These are phyloP conservation scores for Peronosclerospora sorghi DNA, from an alignment of 352 stramenopile genomes.

Conservation along the genomic window DNA sequence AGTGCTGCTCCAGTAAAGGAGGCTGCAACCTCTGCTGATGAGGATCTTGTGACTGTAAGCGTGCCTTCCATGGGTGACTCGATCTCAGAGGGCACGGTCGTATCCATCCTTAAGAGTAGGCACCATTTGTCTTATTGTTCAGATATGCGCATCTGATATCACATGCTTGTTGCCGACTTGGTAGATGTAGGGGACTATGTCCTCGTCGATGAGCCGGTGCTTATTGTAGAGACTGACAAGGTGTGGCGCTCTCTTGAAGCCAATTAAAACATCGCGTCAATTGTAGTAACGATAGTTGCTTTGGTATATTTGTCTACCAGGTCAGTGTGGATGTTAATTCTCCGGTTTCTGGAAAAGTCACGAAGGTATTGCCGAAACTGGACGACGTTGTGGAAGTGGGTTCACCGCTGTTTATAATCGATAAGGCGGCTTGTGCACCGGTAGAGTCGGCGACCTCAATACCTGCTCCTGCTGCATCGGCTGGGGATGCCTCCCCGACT, in stretches of 20 bases:
- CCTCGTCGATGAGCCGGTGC: slow-evolving; percentile 90
- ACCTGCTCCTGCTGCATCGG: slow-evolving; percentile 7
- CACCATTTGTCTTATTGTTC: not conserved
- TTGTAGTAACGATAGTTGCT: too few relatives aligned
- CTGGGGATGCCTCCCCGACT: not conserved
- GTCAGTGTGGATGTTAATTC: slow-evolving; percentile 89
- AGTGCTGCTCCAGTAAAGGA: slow-evolving; percentile 13
- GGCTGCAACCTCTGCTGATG: slow-evolving; percentile 10
- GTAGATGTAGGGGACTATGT: slow-evolving; percentile 92
- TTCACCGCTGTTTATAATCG: slow-evolving; percentile 27
- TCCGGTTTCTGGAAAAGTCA: slow-evolving; percentile 83
- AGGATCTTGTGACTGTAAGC: slow-evolving; percentile 65
- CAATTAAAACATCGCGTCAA: too few relatives aligned
- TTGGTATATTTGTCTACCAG: slow-evolving; percentile 6
- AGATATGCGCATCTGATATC: not conserved
- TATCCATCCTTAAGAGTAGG: slow-evolving; percentile 80
- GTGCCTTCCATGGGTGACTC: slow-evolving; percentile 90
- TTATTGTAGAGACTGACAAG: slow-evolving; percentile 99
- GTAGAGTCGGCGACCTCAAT: slow-evolving; percentile 8
- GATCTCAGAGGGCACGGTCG: slow-evolving; percentile 97
- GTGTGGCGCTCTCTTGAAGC: slow-evolving; percentile 27
- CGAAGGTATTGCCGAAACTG: slow-evolving; percentile 88
- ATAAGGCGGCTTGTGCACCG: slow-evolving; percentile 20
- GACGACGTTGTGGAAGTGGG: slow-evolving; percentile 96
- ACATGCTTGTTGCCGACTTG: slow-evolving; percentile 1